A percentile compares a stretch with the other conserved stretches of the same genome.
Conservation (phyloP, 2,329 filamentous ascomycete genomes). For the Fusarium fujikuroi region DNA sequence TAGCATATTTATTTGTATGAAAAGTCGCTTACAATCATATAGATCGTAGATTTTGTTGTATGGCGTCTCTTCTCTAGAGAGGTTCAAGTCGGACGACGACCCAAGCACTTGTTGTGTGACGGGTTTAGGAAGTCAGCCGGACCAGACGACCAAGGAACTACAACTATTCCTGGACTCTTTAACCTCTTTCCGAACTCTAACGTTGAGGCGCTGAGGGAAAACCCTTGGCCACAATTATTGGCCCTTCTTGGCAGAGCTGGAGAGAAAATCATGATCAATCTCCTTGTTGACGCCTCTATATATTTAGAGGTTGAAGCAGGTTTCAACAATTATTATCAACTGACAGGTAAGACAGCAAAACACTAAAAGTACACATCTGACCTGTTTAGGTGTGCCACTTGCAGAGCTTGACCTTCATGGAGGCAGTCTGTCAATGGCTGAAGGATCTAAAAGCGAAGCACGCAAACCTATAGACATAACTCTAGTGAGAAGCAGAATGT, state of each 20-base stretch:
- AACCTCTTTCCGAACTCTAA: slow-evolving; percentile 75
- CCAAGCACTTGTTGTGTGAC: slow-evolving; percentile 83
- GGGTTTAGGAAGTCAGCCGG: slow-evolving; percentile 71
- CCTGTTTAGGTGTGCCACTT: slow-evolving; percentile 60
- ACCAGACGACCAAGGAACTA: slow-evolving; percentile 46
- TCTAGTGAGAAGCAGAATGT: slow-evolving; percentile 84
- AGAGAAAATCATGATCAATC: slow-evolving; percentile 79
- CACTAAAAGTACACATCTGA: not conserved
- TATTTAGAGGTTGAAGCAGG: slow-evolving; percentile 72
- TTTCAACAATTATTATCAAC: slow-evolving; percentile 76
- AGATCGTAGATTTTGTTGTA: slow-evolving; percentile 82
- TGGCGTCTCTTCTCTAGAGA: slow-evolving; percentile 78
- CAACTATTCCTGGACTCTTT: slow-evolving; percentile 72
- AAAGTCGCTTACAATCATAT: slow-evolving; percentile 20
- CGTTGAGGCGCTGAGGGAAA: slow-evolving; percentile 72
- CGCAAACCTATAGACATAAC: slow-evolving; percentile 68
- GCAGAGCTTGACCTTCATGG: slow-evolving; percentile 55
- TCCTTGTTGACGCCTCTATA: slow-evolving; percentile 81
- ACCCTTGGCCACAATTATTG: slow-evolving; percentile 81
- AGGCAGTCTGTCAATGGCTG: slow-evolving; percentile 10
- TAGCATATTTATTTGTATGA: not conserved
- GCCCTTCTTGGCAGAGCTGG: slow-evolving; percentile 78
- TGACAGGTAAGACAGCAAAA: slow-evolving; percentile 71
- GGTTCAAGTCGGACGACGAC: slow-evolving; percentile 58
- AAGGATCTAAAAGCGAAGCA: not conserved